These are phyloP conservation scores for Ciborinia camelliae DNA, from an alignment of 2,329 filamentous ascomycete genomes.

Conservation along the genomic window DNA sequence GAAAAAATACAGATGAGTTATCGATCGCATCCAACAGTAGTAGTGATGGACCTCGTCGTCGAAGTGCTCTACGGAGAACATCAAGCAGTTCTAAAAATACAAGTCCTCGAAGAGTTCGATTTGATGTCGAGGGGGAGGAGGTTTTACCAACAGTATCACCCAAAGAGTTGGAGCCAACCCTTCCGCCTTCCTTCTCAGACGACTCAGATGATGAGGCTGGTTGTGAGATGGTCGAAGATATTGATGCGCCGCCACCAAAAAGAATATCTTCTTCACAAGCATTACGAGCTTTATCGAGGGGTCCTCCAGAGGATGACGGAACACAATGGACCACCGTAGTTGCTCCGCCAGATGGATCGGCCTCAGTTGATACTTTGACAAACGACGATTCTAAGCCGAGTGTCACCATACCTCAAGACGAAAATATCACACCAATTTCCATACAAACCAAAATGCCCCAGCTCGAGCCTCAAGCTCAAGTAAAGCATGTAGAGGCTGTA, in stretches of 20 bases:
- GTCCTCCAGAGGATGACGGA: slow-evolving; percentile 47
- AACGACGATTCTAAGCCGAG: slow-evolving; percentile 4
- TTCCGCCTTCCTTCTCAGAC: slow-evolving; percentile 21
- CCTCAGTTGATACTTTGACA: slow-evolving; percentile 28
- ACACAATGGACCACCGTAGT: slow-evolving; percentile 37
- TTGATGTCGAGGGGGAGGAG: slow-evolving; percentile 58
- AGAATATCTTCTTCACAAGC: slow-evolving; percentile 56
- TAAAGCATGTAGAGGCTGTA: slow-evolving; percentile 3
- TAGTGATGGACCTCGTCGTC: slow-evolving; percentile 48
- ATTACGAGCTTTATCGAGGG: slow-evolving; percentile 50
- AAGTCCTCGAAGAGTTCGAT: slow-evolving; percentile 60
- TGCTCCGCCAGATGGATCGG: slow-evolving; percentile 36
- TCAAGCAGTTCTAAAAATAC: slow-evolving; percentile 48
- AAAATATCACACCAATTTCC: slow-evolving; percentile 1
- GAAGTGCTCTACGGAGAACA: slow-evolving; percentile 57
- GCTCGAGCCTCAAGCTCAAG: not conserved
- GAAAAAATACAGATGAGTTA: slow-evolving; percentile 36
- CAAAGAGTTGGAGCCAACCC: slow-evolving; percentile 12
- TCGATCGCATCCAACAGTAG: slow-evolving; percentile 53
- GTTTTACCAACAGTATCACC: slow-evolving; percentile 59
- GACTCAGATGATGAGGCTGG: slow-evolving; percentile 38
- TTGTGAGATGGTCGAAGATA: slow-evolving; percentile 35
- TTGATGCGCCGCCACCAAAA: slow-evolving; percentile 46
- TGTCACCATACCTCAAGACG: not conserved
- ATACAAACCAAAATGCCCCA: not conserved